Percentiles rank a stretch among this genome's conserved stretches.
Evolutionary conservation across 352 stramenopile genomes (phyloP).

Genomic region (Pythium guiyangense): DNA sequence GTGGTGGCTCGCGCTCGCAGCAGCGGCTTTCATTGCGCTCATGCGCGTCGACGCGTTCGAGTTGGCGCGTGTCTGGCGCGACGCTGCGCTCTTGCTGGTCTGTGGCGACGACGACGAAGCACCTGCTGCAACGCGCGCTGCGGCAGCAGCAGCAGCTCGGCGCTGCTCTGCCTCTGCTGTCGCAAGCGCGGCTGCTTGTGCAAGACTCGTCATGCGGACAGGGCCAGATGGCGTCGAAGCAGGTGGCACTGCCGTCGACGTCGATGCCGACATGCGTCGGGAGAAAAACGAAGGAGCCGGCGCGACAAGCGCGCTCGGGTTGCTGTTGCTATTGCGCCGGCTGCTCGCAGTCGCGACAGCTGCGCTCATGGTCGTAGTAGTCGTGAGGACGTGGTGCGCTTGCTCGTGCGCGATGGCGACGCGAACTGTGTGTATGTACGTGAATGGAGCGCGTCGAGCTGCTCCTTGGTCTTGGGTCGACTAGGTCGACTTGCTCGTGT

Average conservation of each 20-base stretch:
- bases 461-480: too few species aligned
- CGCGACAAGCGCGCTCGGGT: background rate
- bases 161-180: constrained; percentile 10
- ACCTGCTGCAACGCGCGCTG: background rate
- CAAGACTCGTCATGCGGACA: constrained; percentile 11
- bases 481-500: too few species aligned
- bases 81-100: constrained; percentile 1
- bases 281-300: background rate
- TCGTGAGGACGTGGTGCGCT: background rate
- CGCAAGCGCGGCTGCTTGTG: constrained; percentile 13
- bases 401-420: background rate
- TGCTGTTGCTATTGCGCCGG: constrained; percentile 11
- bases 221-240: constrained; percentile 4
- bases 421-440: too few species aligned
- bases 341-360: constrained; percentile 6
- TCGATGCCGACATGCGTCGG: constrained; percentile 5
- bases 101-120: constrained; percentile 3
- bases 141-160: background rate
- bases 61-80: constrained; percentile 4
- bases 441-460: too few species aligned
- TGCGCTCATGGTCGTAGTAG: constrained; percentile 10
- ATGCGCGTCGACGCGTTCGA: constrained; percentile 5
- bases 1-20: background rate
- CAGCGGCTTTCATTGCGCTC: background rate
- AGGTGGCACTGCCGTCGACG: constrained; percentile 1